phyloP scores from a whole-genome alignment of 2,329 filamentous ascomycete species.

The Aspergillus novoparasiticus region DNA sequence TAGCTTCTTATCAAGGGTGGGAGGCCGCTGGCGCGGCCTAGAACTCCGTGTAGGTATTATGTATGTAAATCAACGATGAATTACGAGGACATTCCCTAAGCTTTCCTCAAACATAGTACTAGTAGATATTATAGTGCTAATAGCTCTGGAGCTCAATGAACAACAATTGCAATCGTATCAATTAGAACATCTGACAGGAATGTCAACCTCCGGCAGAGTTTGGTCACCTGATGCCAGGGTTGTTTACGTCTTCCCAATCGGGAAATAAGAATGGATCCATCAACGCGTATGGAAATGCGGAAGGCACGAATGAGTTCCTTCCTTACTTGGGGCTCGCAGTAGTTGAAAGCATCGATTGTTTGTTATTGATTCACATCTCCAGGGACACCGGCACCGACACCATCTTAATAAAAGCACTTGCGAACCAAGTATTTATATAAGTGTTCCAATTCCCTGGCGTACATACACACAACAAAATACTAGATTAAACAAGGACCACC shows the following conservation, averaged over 20 bases:
- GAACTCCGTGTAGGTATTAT: too few relatives aligned
- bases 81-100: too few relatives aligned
- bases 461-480: not conserved
- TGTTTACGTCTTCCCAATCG: conserved; percentile 24
- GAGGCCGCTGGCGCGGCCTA: too few relatives aligned
- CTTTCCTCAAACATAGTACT: too few relatives aligned
- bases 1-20: too few relatives aligned
- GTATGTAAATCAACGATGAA: too few relatives aligned
- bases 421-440: not conserved
- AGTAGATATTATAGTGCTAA: too few relatives aligned
- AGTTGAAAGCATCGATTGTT: conserved; percentile 1
- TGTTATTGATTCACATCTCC: not conserved
- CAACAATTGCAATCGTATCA: too few relatives aligned
- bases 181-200: not conserved
- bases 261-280: conserved; percentile 16
- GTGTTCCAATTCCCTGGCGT: not conserved
- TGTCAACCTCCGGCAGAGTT: conserved; percentile 10
- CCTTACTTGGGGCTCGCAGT: conserved; percentile 1
- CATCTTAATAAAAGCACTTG: not conserved
- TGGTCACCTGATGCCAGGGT: conserved; percentile 22
- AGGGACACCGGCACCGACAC: not conserved
- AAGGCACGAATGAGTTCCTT: conserved; percentile 9
- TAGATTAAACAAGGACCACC: not conserved
- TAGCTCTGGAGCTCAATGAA: too few relatives aligned
- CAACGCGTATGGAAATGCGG: conserved; percentile 18